Evolutionary conservation across 2,329 filamentous ascomycete genomes (phyloP), one percentile per base, ranked within the genome.

Genomic region (Capronia epimyces): DNA sequence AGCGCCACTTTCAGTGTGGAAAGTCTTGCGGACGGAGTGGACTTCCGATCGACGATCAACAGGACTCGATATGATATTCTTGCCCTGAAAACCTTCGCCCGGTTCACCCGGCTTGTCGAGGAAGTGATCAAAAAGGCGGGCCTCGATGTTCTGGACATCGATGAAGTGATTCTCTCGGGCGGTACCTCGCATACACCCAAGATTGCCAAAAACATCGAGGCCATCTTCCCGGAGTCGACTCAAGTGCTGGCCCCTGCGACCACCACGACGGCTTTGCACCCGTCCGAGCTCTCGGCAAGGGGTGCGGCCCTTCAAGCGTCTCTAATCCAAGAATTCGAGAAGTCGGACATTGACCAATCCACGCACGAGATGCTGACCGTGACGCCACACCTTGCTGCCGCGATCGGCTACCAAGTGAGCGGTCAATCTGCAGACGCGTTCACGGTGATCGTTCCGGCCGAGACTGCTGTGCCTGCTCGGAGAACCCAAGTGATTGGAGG

Each of bases 261-360:
- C 48, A 81, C 76, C 60, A 64, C 84, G 32, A 77, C 76, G 21
- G 86, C 91, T 57, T 83, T 97, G 73, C 97, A 97, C 80, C 93
- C 93, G 58, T 93, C 89, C 2, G 91, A 97, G 74, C 79, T 96
- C 49, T 77, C 85, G 63, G 86, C 87, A 57, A 84, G 93, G 58
- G 93, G 93, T 66, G 93, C 93, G 55, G 91, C 93, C 25, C 89
- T 98, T 63, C 93, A 98, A 74, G 93, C 93, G 31, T 94, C 85
- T 54, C 76, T 98, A 58, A 89, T 98, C 69, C 84, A 90, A 70
- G 91, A 95, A 70, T 98, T 95, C 71, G 93, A 98, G 64, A 79
- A 82, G 61, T 84, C 89, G 60, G 91, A 97, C 67, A 94, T 98
- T 62, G 87, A 94, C 68, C 90, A 96, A 77, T 95, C 88, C 57